These are phyloP conservation scores for Chrysanthemum makinoi DNA, from an alignment of 129 eudicot species.

Conservation along the genomic window DNA sequence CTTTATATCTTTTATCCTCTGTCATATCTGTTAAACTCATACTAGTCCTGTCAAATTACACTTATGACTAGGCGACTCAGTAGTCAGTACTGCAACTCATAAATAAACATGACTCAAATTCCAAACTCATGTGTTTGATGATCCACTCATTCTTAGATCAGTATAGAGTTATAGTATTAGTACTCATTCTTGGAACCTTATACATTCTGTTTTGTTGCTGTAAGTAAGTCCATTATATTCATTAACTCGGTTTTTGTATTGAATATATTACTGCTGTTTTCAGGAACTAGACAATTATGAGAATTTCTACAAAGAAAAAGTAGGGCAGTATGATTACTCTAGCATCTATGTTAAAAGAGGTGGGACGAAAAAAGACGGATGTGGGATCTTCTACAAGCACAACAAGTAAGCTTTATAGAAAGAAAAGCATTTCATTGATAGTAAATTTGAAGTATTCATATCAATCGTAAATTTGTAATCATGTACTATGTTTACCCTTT, in stretches of 20 bases:
- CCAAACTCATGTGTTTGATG: too few species aligned
- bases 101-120: too few species aligned
- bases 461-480: neutral
- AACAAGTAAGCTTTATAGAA: constrained; percentile 41
- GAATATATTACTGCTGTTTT: neutral
- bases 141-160: too few species aligned
- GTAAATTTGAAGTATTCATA: neutral
- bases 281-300: constrained; percentile 94
- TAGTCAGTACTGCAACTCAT: too few species aligned
- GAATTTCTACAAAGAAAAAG: constrained; percentile 63
- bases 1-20: too few species aligned
- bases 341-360: constrained; percentile 72
- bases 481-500: constrained; percentile 4
- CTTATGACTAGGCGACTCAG: too few species aligned
- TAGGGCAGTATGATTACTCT: constrained; percentile 73
- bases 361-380: constrained; percentile 86
- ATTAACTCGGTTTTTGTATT: constrained; percentile 3
- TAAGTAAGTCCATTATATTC: neutral
- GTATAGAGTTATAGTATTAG: too few species aligned
- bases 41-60: too few species aligned
- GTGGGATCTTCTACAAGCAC: constrained; percentile 83
- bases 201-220: too few species aligned
- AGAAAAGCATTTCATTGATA: neutral
- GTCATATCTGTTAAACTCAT: too few species aligned
- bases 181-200: too few species aligned